Evolutionary conservation across 2,329 filamentous ascomycete genomes (phyloP), one percentile per base, ranked within the genome.

Genomic region (Colletotrichum sp.): DNA sequence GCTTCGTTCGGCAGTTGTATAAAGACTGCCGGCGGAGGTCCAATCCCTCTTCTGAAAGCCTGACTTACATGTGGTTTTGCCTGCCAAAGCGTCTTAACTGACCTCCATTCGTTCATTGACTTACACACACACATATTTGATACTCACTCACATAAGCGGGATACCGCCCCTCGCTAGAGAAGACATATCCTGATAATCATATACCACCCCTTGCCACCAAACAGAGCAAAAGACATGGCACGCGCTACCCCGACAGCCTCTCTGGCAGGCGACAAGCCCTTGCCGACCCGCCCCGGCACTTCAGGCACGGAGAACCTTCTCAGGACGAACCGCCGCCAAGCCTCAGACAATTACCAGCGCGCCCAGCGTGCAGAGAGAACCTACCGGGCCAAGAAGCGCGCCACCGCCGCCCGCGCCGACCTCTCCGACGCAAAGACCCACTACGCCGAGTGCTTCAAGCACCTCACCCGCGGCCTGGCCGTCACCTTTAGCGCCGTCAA

Each of bases 251-350:
- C 73, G 21, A 52, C 68, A 39, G 32, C 67, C 34, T 57, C 69
- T 12, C 39, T 68, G 39, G 52, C 59, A 28, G 57, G 65, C 52
- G 55, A 74, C 32, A 82, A 81, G 73, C 80, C 81, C 3, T 79
- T 81, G n/a, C 80, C 79, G 6, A 77, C 68, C n/a, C 83, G 87
- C 24, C 86, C 86, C 7, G 84, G 85, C 73, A 87, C 87, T 16
- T 85, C 86, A 0, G 85, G 85, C 71, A 89, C 87, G 21, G 85
- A 87, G 78, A 83, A 84, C 77, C 80, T 87, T 36, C 85, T 88
- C 57, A 81, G 82, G 62, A 83, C 82, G 68, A 85, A 82, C 71
- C 83, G 85, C 30, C 84, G 82, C 49, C 80, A 82, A 55, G 86
- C 86, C 32, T 85, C 85, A 15, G 80, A 85, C 71, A 81, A 85